These are phyloP conservation scores for Grammothele lineata DNA, from an alignment of 768 basidiomycete genomes.

Conservation along the genomic window DNA sequence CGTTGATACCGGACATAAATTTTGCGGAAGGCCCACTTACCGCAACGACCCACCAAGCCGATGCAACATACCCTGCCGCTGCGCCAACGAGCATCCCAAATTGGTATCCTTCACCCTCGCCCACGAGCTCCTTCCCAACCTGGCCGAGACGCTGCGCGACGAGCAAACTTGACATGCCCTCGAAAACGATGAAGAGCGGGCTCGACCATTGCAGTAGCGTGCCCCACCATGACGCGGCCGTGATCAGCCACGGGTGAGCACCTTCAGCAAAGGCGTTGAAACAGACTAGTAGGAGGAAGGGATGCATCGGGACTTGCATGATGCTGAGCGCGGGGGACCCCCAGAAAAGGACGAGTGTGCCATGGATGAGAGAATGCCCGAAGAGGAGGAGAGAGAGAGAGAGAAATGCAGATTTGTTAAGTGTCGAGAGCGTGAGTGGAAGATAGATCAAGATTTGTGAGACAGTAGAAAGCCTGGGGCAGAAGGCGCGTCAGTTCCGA, in stretches of 20 bases:
- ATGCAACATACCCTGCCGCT: slow-evolving; percentile 74
- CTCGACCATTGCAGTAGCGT: slow-evolving; percentile 64
- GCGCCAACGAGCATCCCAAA: slow-evolving; percentile 72
- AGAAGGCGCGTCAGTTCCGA: slow-evolving; percentile 6
- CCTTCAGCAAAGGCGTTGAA: slow-evolving; percentile 80
- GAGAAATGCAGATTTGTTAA: slow-evolving; percentile 76
- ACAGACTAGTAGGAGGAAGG: slow-evolving; percentile 79
- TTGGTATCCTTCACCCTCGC: slow-evolving; percentile 72
- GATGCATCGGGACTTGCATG: slow-evolving; percentile 82
- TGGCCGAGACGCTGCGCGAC: slow-evolving; percentile 81
- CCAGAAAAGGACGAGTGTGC: slow-evolving; percentile 70
- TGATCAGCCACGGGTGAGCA: slow-evolving; percentile 52
- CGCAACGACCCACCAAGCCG: slow-evolving; percentile 83
- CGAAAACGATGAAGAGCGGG: slow-evolving; percentile 76
- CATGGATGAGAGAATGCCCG: slow-evolving; percentile 75
- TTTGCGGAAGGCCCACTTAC: slow-evolving; percentile 39
- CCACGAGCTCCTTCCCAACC: slow-evolving; percentile 66
- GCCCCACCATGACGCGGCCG: slow-evolving; percentile 69
- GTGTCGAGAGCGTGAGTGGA: slow-evolving; percentile 78
- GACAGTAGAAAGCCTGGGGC: slow-evolving; percentile 63
- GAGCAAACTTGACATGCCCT: slow-evolving; percentile 79
- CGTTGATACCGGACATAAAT: background rate
- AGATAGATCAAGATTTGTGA: slow-evolving; percentile 81
- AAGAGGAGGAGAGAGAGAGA: slow-evolving; percentile 76
- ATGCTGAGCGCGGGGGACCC: slow-evolving; percentile 68